Percentiles rank a stretch among this genome's conserved stretches.
These are phyloP conservation scores for Amphirosellinia nigrospora DNA, from an alignment of 495 filamentous ascomycete genomes.

Conservation along the genomic window DNA sequence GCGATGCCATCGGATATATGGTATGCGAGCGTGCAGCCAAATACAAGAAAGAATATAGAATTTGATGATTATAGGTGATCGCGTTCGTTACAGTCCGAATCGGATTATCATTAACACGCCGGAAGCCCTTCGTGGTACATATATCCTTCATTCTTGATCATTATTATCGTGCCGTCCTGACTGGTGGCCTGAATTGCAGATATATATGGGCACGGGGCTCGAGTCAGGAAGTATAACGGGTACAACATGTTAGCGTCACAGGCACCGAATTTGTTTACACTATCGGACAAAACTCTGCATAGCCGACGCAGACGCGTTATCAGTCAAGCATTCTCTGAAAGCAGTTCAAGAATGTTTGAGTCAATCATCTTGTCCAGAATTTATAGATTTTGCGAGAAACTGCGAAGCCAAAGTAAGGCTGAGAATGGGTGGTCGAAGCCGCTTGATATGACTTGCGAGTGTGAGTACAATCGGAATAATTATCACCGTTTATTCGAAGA, in stretches of 20 bases:
- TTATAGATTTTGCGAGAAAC: background rate
- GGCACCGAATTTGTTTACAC: background rate
- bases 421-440: background rate
- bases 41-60: background rate
- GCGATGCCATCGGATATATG: constrained; percentile 26
- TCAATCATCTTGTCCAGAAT: background rate
- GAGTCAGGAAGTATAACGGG: background rate
- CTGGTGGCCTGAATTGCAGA: background rate
- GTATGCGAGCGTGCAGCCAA: background rate
- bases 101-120: background rate
- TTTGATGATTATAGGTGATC: background rate
- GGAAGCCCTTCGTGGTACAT: constrained; percentile 3
- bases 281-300: background rate
- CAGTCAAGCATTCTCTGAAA: constrained; percentile 8
- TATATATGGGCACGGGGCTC: constrained; percentile 1
- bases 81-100: constrained; percentile 6
- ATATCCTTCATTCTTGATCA: too few species aligned
- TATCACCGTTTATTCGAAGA: too few species aligned
- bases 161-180: too few species aligned
- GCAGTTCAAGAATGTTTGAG: background rate
- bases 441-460: background rate
- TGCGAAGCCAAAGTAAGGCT: background rate
- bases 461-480: background rate
- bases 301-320: background rate
- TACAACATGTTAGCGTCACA: background rate